Percentiles rank a stretch among this genome's conserved stretches.
These are phyloP conservation scores for Leccinum subgranulosum DNA, from an alignment of 768 basidiomycete genomes.

Conservation along the genomic window DNA sequence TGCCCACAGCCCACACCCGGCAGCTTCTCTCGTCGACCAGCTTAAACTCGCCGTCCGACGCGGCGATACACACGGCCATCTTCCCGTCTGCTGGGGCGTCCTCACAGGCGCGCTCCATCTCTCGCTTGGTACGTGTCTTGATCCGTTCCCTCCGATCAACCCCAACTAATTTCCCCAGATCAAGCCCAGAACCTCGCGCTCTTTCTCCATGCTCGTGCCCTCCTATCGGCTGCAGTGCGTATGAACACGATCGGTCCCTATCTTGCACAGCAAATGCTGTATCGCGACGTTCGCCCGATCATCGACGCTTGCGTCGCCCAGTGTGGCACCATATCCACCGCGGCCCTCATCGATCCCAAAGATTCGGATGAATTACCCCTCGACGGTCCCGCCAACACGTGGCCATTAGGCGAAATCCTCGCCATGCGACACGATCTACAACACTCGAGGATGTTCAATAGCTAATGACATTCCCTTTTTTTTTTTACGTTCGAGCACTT, in stretches of 20 bases:
- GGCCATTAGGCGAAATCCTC: constrained; percentile 95
- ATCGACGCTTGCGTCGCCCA: constrained; percentile 52
- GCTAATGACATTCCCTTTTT: constrained; percentile 33
- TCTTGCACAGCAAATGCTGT: constrained; percentile 80
- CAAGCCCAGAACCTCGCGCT: constrained; percentile 84
- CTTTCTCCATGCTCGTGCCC: constrained; percentile 86
- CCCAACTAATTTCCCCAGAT: constrained; percentile 42
- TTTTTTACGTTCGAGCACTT: not conserved
- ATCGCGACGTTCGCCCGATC: constrained; percentile 67
- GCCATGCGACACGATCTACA: constrained; percentile 88
- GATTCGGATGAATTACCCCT: constrained; percentile 24
- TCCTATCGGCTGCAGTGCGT: constrained; percentile 89
- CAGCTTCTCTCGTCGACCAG: constrained; percentile 49
- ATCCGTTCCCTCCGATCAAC: not conserved
- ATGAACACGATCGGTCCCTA: constrained; percentile 94
- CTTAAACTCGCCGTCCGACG: constrained; percentile 68
- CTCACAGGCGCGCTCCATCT: constrained; percentile 76
- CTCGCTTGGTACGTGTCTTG: constrained; percentile 52
- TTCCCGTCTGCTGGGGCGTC: constrained; percentile 89
- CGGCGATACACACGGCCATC: constrained; percentile 72
- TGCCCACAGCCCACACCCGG: constrained; percentile 11
- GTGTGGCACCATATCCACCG: constrained; percentile 50
- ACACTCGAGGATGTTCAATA: constrained; percentile 97
- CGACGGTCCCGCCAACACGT: constrained; percentile 79
- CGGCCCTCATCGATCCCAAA: constrained; percentile 28